Evolutionary conservation across 805 yeast species (phyloP).

Genomic region (Kazachstania viticola): DNA sequence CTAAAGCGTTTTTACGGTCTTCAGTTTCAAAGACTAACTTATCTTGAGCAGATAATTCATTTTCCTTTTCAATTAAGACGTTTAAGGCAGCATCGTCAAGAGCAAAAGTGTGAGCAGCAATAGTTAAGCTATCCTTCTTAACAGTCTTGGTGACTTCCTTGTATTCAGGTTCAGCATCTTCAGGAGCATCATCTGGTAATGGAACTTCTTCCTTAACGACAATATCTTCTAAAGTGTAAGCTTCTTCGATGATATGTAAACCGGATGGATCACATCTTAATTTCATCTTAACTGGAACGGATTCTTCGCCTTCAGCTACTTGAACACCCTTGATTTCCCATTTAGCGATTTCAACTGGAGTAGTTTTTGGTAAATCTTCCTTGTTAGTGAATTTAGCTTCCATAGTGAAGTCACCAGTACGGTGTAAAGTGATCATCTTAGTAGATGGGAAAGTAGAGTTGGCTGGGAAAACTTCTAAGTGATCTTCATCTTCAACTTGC

Average conservation of each 20-base stretch:
- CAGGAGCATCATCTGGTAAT: conserved; percentile 35
- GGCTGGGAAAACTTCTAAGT: conserved; percentile 92
- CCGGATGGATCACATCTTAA: conserved; percentile 97
- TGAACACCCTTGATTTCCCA: conserved; percentile 84
- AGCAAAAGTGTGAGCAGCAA: conserved; percentile 51
- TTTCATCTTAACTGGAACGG: conserved; percentile 82
- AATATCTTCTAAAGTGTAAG: conserved; percentile 88
- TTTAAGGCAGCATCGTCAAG: conserved; percentile 46
- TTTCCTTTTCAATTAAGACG: conserved; percentile 68
- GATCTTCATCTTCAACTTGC: conserved; percentile 81
- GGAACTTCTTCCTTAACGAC: conserved; percentile 81
- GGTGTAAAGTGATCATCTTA: conserved; percentile 86
- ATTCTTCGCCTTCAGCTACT: conserved; percentile 61
- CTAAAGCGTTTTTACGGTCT: conserved; percentile 95
- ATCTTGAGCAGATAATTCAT: conserved; percentile 75
- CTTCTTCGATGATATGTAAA: conserved; percentile 83
- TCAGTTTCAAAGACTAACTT: conserved; percentile 97
- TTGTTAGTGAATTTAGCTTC: conserved; percentile 78
- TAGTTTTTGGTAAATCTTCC: conserved; percentile 59
- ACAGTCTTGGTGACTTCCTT: conserved; percentile 86
- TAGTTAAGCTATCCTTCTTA: conserved; percentile 69
- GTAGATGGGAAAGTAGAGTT: conserved; percentile 92
- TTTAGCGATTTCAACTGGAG: conserved; percentile 54
- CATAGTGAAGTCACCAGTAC: conserved; percentile 78
- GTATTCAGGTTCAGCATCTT: conserved; percentile 69